Conservation (phyloP, 305 asterid genomes). For the Fraxinus sp. region DNA sequence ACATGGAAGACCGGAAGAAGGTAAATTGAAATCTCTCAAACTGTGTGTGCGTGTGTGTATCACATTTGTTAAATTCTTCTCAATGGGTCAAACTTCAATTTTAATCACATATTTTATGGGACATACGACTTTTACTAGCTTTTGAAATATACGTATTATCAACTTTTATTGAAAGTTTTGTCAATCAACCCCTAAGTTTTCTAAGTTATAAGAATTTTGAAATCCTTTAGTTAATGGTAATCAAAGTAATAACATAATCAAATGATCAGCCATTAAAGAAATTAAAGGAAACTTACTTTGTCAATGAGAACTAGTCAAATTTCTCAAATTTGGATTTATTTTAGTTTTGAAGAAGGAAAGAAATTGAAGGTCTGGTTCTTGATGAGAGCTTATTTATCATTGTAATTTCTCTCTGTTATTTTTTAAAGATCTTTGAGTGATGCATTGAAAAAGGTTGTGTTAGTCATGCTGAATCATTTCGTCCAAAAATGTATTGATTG, state of each 20-base stretch:
- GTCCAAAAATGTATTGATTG: background rate
- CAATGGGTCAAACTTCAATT: background rate
- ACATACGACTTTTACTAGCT: no score
- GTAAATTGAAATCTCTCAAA: background rate
- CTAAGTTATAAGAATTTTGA: background rate
- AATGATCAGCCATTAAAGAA: background rate
- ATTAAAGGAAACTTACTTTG: background rate
- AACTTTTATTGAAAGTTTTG: background rate
- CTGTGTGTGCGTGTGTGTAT: background rate
- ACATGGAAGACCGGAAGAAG: background rate
- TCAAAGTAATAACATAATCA: background rate
- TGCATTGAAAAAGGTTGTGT: background rate
- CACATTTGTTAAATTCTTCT: background rate
- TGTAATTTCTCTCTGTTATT: background rate
- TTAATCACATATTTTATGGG: no score
- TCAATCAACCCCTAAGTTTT: background rate
- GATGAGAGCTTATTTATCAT: background rate
- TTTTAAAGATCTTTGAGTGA: background rate
- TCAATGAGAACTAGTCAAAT: background rate
- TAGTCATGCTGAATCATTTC: background rate
- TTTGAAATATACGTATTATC: background rate
- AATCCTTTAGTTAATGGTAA: background rate
- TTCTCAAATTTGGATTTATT: background rate
- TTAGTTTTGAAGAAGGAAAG: background rate
- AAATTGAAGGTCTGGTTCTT: background rate